Base-by-base conservation (phyloP, 805 yeast genomes). In the Sugiyamaella floridensis region DNA sequence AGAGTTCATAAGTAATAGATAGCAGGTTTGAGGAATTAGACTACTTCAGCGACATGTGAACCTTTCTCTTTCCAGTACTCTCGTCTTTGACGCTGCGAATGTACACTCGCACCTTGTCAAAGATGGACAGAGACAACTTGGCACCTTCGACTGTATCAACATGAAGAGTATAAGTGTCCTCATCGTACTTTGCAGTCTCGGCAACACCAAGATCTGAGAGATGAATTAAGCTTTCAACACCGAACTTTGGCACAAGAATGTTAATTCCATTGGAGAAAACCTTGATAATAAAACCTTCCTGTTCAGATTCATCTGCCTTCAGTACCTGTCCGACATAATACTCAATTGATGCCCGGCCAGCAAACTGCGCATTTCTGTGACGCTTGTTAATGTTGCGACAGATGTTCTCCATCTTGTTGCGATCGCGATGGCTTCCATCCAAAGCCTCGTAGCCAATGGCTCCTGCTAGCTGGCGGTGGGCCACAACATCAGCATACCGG, bases 281-380 rank as follows among this genome's bases (percentile, higher is more conserved):
- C 67, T 88, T 86, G 64, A 92, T 89, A 28, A 90, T 84, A 62
- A 88, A 90, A 9, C 98, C 99, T 58, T 88, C 89, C 66, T 88
- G 95, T 14, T 75, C 75, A 40, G 85, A 74, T 63, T 87, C 89
- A 61, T 83, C 83, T 65, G 83, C 83, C 67, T 88, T 86, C 86
- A 93, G 86, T 43, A 92, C 97, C 72, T 93, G 98, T 8, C 99
- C 99, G 48, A 93, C 99, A 64, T 88, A 93, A 71, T 93, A 93
- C 68, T 93, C 99, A 56, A 93, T 88, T 66, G 96, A 86, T 18
- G 99, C 97, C 66, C 99, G 80, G 40, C 99, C 99, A 1, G 99
- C 99, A 75, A 92, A 87, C 71, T 93, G 99, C 0, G 99, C 99
- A 67, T 93, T 93, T 70, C 99, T 82, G 68, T 93, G 99, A 60